Conservation (phyloP, 1,139 yeast genomes). For the Diutina rugosa region DNA sequence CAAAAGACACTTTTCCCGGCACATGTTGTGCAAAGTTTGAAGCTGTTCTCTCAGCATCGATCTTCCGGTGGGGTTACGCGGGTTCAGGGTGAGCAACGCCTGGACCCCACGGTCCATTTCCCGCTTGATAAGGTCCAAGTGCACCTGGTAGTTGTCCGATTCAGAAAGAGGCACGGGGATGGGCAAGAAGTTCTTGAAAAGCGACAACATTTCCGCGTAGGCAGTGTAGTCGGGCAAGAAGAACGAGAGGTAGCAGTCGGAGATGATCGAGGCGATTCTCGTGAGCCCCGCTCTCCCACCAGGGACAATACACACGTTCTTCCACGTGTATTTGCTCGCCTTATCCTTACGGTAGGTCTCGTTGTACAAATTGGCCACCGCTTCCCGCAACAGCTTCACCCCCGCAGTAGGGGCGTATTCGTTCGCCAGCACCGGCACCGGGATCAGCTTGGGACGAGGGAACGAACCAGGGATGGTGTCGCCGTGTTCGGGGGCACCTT, state of each 20-base stretch:
- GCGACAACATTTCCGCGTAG: conserved; percentile 58
- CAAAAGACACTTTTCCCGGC: conserved; percentile 43
- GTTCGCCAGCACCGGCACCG: conserved; percentile 38
- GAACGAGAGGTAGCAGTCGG: conserved; percentile 50
- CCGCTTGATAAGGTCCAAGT: conserved; percentile 39
- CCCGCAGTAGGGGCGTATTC: conserved; percentile 63
- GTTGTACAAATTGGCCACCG: conserved; percentile 51
- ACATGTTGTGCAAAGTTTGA: conserved; percentile 39
- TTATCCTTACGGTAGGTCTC: conserved; percentile 40
- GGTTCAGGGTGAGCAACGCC: conserved; percentile 50
- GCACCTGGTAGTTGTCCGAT: conserved; percentile 47
- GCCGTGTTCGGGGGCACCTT: conserved; percentile 63
- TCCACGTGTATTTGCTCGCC: conserved; percentile 45
- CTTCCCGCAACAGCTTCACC: conserved; percentile 41
- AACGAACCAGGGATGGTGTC: conserved; percentile 50
- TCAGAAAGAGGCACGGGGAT: conserved; percentile 56
- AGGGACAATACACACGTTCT: conserved; percentile 56
- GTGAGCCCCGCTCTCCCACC: conserved; percentile 63
- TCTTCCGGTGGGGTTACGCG: conserved; percentile 57
- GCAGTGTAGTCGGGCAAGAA: conserved; percentile 63
- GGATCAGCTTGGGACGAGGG: conserved; percentile 39
- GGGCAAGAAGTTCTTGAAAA: conserved; percentile 55
- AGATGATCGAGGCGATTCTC: conserved; percentile 51
- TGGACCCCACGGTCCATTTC: conserved; percentile 52
- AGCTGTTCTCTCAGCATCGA: conserved; percentile 42